These are phyloP conservation scores for Daldinia decipiens DNA, from an alignment of 495 filamentous ascomycete species.

Conservation along the genomic window DNA sequence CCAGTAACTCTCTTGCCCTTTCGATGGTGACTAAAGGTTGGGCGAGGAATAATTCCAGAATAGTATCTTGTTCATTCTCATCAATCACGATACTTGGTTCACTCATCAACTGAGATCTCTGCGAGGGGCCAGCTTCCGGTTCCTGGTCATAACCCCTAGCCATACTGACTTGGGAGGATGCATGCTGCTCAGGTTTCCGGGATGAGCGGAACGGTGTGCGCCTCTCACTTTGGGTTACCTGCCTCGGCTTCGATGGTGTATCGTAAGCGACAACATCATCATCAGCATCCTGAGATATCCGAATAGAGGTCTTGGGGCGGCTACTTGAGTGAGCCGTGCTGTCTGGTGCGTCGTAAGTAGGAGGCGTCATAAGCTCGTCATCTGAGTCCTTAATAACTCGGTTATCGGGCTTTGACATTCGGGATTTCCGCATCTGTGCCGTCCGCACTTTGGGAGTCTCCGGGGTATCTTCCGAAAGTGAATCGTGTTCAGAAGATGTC, in stretches of 20 bases:
- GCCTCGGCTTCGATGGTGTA: slow-evolving; percentile 36
- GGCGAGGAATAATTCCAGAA: slow-evolving; percentile 49
- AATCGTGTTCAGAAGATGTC: slow-evolving; percentile 3
- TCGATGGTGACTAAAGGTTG: slow-evolving; percentile 48
- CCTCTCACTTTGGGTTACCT: slow-evolving; percentile 19
- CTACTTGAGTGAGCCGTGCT: slow-evolving; percentile 31
- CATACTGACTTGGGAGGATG: slow-evolving; percentile 18
- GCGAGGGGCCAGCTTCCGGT: slow-evolving; percentile 12
- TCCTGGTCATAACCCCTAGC: slow-evolving; percentile 13
- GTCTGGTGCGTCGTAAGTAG: slow-evolving; percentile 26
- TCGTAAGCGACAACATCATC: slow-evolving; percentile 39
- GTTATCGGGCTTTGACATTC: slow-evolving; percentile 27
- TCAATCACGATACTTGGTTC: slow-evolving; percentile 19
- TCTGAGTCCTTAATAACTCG: slow-evolving; percentile 61
- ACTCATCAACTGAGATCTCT: slow-evolving; percentile 16
- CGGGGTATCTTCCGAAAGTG: slow-evolving; percentile 13
- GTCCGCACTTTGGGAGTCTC: slow-evolving; percentile 26
- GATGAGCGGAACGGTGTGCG: slow-evolving; percentile 35
- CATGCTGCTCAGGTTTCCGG: slow-evolving; percentile 27
- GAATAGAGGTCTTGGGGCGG: slow-evolving; percentile 29
- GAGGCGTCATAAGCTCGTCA: slow-evolving; percentile 55
- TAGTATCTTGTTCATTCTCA: slow-evolving; percentile 44
- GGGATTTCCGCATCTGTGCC: slow-evolving; percentile 8
- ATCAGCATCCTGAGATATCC: slow-evolving; percentile 22
- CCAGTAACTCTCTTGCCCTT: slow-evolving; percentile 39